These are phyloP conservation scores for Eremomyces bilateralis DNA, from an alignment of 495 filamentous ascomycete genomes.

Conservation along the genomic window DNA sequence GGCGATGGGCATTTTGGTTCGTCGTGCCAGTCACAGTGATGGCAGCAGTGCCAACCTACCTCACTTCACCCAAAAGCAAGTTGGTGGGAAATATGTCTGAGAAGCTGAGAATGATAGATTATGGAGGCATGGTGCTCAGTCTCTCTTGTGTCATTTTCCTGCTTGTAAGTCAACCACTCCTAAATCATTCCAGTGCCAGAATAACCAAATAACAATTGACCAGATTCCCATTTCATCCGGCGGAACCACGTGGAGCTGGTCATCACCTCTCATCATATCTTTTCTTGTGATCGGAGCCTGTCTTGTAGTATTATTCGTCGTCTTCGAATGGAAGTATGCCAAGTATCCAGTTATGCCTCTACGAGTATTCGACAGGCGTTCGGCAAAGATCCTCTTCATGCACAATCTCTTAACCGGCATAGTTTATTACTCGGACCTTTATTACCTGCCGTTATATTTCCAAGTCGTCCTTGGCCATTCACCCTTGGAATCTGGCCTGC, in stretches of 20 bases:
- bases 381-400: slow-evolving; percentile 27
- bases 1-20: slow-evolving; percentile 17
- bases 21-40: slow-evolving; percentile 7
- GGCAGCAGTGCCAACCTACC: not conserved
- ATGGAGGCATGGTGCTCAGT: slow-evolving; percentile 4
- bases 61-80: slow-evolving; percentile 1
- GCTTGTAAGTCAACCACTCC: not conserved
- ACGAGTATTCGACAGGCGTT: slow-evolving; percentile 29
- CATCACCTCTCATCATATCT: slow-evolving; percentile 4
- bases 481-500: slow-evolving; percentile 17
- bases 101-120: slow-evolving; percentile 3
- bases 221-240: slow-evolving; percentile 4
- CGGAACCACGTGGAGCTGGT: slow-evolving; percentile 1
- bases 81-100: slow-evolving; percentile 1
- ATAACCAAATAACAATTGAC: not conserved
- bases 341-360: slow-evolving; percentile 19
- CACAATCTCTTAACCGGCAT: slow-evolving; percentile 35
- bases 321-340: slow-evolving; percentile 6
- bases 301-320: not conserved
- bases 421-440: slow-evolving; percentile 30
- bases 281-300: slow-evolving; percentile 3
- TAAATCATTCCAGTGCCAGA: too few relatives aligned
- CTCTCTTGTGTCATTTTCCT: slow-evolving; percentile 2
- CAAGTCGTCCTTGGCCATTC: slow-evolving; percentile 17
- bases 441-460: slow-evolving; percentile 23